Percentiles rank a stretch among this genome's conserved stretches.
phyloP scores from a whole-genome alignment of 1,284 basidiomycete genomes.

The Caloboletus inedulis region DNA sequence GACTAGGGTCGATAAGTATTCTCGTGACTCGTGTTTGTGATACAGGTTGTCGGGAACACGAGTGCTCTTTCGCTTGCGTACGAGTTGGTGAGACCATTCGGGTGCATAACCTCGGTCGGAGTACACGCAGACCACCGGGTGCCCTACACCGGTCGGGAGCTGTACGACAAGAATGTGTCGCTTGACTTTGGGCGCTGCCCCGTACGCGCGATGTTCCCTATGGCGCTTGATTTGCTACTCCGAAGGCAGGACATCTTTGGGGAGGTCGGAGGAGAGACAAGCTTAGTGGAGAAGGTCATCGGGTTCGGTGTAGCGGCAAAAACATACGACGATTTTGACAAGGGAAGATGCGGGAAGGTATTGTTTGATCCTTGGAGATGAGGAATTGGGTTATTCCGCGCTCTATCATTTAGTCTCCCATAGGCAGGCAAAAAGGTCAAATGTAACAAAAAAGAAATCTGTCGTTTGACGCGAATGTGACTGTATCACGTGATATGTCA shows the following conservation, averaged over 20 bases:
- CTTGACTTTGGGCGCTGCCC: conserved; percentile 87
- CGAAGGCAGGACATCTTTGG: conserved; percentile 70
- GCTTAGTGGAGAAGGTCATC: conserved; percentile 64
- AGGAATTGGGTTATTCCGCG: background rate
- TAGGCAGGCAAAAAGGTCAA: background rate
- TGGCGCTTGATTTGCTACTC: conserved; percentile 69
- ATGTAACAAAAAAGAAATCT: too few relatives aligned
- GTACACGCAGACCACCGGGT: conserved; percentile 58
- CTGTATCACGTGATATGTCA: conserved; percentile 18
- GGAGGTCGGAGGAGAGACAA: conserved; percentile 51
- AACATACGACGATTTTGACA: conserved; percentile 64
- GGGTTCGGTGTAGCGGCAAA: conserved; percentile 53
- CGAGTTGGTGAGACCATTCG: conserved; percentile 76
- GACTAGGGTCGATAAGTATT: background rate
- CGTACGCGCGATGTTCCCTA: conserved; percentile 74
- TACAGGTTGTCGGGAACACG: conserved; percentile 76
- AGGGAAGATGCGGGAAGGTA: conserved; percentile 67
- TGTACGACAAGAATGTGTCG: conserved; percentile 83
- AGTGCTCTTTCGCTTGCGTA: conserved; percentile 72
- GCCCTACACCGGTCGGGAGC: conserved; percentile 58
- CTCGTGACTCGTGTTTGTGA: conserved; percentile 2
- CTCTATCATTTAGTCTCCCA: background rate
- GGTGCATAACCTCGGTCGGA: conserved; percentile 77
- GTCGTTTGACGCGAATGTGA: conserved; percentile 15
- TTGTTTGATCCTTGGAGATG: conserved; percentile 65